Percentiles rank a stretch among this genome's conserved stretches.
These are phyloP conservation scores for Scedosporium boydii DNA, from an alignment of 2,329 filamentous ascomycete genomes.

Conservation along the genomic window DNA sequence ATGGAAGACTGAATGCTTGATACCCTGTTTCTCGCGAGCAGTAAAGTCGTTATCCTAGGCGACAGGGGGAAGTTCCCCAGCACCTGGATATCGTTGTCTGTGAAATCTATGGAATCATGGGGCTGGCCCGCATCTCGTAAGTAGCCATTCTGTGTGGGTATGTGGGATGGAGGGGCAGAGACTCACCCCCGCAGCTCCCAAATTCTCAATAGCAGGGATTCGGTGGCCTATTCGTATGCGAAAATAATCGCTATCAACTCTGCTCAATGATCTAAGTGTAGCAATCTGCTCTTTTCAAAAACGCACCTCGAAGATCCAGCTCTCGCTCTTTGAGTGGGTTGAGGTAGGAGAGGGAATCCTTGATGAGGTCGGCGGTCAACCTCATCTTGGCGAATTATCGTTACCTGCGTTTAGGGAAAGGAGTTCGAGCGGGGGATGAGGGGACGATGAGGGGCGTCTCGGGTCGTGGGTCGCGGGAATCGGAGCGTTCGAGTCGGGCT, in stretches of 20 bases:
- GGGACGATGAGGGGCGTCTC: background rate
- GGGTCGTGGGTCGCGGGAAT: background rate
- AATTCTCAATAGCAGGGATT: conserved; percentile 94
- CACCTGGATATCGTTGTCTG: conserved; percentile 90
- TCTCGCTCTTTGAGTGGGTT: conserved; percentile 98
- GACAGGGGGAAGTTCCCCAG: conserved; percentile 90
- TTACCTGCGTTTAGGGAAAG: conserved; percentile 6
- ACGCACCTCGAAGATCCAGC: conserved; percentile 97
- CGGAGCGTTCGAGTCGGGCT: background rate
- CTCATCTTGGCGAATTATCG: conserved; percentile 53
- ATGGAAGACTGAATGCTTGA: conserved; percentile 69
- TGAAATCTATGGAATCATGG: conserved; percentile 95
- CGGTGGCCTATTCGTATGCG: conserved; percentile 73
- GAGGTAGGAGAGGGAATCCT: conserved; percentile 91
- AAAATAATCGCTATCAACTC: conserved; percentile 65
- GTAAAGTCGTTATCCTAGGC: conserved; percentile 75
- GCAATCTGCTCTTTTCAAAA: conserved; percentile 93
- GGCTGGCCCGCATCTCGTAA: conserved; percentile 42
- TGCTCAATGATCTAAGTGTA: conserved; percentile 64
- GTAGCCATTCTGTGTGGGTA: background rate
- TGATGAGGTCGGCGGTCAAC: conserved; percentile 90
- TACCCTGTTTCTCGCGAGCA: conserved; percentile 85
- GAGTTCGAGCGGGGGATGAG: background rate
- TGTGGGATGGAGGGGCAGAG: conserved; percentile 7
- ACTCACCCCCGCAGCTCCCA: conserved; percentile 86